Conservation (phyloP, 306 rosid genomes). For the Fagus crenata region DNA sequence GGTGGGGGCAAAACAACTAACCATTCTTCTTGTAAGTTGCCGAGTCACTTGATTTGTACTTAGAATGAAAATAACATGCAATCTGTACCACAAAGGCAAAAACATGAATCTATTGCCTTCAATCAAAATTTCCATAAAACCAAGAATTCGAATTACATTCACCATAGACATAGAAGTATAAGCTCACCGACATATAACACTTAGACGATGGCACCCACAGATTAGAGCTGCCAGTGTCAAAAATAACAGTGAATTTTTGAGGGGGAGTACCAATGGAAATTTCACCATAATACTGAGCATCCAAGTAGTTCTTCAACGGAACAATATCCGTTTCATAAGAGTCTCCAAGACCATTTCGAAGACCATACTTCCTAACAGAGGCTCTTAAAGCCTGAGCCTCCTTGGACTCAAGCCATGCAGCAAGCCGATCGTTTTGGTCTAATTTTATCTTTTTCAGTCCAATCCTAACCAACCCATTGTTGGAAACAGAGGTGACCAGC, state of each 20-base stretch:
- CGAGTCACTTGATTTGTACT: slow-evolving; percentile 67
- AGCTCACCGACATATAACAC: slow-evolving; percentile 77
- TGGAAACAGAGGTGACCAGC: slow-evolving; percentile 44
- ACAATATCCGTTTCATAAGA: slow-evolving; percentile 47
- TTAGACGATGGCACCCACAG: slow-evolving; percentile 84
- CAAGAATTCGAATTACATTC: neutral
- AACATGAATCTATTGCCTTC: slow-evolving; percentile 6
- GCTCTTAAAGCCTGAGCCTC: slow-evolving; percentile 32
- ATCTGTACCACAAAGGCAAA: slow-evolving; percentile 52
- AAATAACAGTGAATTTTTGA: slow-evolving; percentile 78
- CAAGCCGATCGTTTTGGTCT: slow-evolving; percentile 43
- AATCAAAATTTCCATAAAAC: neutral
- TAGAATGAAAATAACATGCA: slow-evolving; percentile 73
- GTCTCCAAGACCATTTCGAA: slow-evolving; percentile 36
- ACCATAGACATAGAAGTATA: neutral
- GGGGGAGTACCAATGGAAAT: slow-evolving; percentile 82
- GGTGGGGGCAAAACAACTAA: slow-evolving; percentile 34
- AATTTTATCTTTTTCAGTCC: slow-evolving; percentile 62
- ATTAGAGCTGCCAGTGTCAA: slow-evolving; percentile 96
- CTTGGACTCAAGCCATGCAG: slow-evolving; percentile 41
- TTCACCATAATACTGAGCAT: slow-evolving; percentile 96
- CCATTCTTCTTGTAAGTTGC: slow-evolving; percentile 69
- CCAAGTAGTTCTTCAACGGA: slow-evolving; percentile 71
- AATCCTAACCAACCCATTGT: slow-evolving; percentile 62
- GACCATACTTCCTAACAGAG: slow-evolving; percentile 43